phyloP scores from a whole-genome alignment of 192 early-diverging fungal genomes.

The Entomortierella chlamydospora region DNA sequence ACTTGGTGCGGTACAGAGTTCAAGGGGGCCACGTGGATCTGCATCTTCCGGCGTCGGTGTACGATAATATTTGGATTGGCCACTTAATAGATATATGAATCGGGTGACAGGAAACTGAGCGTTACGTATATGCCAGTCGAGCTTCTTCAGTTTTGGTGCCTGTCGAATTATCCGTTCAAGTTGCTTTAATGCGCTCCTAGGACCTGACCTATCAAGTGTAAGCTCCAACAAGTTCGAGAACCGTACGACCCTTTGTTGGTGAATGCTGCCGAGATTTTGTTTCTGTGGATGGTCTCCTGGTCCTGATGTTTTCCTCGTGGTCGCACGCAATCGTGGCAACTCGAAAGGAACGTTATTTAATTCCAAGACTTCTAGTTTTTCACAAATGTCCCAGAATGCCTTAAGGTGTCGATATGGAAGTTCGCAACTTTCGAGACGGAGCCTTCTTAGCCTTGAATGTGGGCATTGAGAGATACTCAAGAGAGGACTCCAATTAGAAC shows the following conservation, averaged over 20 bases:
- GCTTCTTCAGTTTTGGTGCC: background rate
- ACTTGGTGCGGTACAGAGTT: background rate
- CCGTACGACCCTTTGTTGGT: background rate
- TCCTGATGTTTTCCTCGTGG: no score
- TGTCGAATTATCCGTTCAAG: background rate
- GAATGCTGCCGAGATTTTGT: background rate
- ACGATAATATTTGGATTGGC: background rate
- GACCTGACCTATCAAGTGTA: conserved; percentile 1
- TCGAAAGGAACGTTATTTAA: background rate
- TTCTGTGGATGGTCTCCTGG: background rate
- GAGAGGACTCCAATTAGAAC: background rate
- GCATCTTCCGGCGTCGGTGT: background rate
- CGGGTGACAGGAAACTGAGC: background rate
- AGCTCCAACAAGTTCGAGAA: conserved; percentile 11
- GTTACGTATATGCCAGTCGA: background rate
- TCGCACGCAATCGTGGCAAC: background rate
- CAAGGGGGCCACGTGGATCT: background rate
- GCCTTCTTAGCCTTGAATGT: background rate
- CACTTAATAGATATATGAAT: conserved; percentile 3
- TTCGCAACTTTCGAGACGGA: background rate
- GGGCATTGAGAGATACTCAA: background rate
- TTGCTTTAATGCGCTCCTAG: background rate
- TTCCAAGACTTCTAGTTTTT: background rate
- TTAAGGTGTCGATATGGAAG: background rate
- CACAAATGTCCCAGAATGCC: conserved; percentile 7